Evolutionary conservation across 2,329 filamentous ascomycete genomes (phyloP), one percentile per base, ranked within the genome.

Genomic region (Sclerotinia nivalis): DNA sequence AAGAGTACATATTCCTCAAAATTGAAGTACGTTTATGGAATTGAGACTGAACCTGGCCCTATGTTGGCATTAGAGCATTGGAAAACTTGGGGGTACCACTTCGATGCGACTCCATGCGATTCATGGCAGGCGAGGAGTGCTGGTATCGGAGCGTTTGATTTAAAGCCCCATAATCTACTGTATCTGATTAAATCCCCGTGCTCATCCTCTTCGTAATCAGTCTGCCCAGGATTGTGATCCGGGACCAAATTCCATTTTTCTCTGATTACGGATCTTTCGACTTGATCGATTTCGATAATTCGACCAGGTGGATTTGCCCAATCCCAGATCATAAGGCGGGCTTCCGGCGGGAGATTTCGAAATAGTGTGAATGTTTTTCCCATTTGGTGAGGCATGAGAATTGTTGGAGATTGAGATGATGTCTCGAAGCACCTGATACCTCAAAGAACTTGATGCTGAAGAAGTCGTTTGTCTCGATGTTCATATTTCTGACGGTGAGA

Each of bases 1-100:
- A 69, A 69, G 3, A 71, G 43, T 22, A 20, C 59, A 60, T 71
- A 66, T 28, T 37, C 12, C 20, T 66, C 13, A 20, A 59, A 54
- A 40, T 69, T 54, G 20, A 69, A 69, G 25, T 65, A 69, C 20
- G 69, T 71, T 12, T 69, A 40, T 40, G 69, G 58, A 28, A 69
- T 37, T 20, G 69, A 59, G 25, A 31, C 20, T 4, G 40, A 28
- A 37, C 52, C 34, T 22, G 22, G n/a, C 22, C n/a, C 43, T 40
- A 9, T 9, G 15, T 40, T 31, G 2, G 15, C n/a, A 20, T 8
- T 13, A 34, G 15, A 25, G 20, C 54, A 52, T 40, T 8, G 20
- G 31, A 71, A 71, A 4, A 54, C 66, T n/a, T 18, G 40, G 1
- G 43, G 22, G 43, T 69, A 71, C 28, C n/a, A 65, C 22, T 66